phyloP scores from a whole-genome alignment of 345 rosid species.

The Physaria fendleri region DNA sequence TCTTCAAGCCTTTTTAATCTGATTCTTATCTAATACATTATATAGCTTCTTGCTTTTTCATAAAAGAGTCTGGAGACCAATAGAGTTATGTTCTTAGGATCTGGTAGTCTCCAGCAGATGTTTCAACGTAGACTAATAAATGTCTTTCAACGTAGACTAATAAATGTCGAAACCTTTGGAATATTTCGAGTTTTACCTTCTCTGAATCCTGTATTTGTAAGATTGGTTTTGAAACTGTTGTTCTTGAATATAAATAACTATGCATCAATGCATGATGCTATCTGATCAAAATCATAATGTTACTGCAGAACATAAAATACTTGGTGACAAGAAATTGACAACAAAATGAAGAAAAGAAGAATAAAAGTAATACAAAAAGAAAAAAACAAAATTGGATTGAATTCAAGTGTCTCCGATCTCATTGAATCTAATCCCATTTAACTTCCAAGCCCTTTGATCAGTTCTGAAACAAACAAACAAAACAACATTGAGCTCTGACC shows the following conservation, averaged over 20 bases:
- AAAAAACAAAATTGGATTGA: constrained; percentile 4
- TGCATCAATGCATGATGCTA: background rate
- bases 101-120: background rate
- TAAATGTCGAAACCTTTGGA: constrained; percentile 7
- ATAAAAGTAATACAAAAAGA: background rate
- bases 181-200: background rate
- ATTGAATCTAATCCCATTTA: constrained; percentile 17
- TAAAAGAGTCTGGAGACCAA: background rate
- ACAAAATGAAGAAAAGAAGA: constrained; percentile 10
- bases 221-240: background rate
- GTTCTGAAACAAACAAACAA: constrained; percentile 20
- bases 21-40: background rate
- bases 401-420: constrained; percentile 15
- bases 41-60: background rate
- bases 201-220: background rate
- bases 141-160: no score
- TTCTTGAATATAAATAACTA: background rate
- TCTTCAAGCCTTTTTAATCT: constrained; percentile 10
- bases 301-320: constrained; percentile 8
- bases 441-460: constrained; percentile 19
- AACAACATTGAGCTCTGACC: background rate
- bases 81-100: constrained; percentile 5
- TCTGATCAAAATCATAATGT: constrained; percentile 18
- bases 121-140: constrained; percentile 16
- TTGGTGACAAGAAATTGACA: constrained; percentile 8